Evolutionary conservation across 129 eudicot genomes (phyloP).

Genomic region (Flaveria sonorensis): DNA sequence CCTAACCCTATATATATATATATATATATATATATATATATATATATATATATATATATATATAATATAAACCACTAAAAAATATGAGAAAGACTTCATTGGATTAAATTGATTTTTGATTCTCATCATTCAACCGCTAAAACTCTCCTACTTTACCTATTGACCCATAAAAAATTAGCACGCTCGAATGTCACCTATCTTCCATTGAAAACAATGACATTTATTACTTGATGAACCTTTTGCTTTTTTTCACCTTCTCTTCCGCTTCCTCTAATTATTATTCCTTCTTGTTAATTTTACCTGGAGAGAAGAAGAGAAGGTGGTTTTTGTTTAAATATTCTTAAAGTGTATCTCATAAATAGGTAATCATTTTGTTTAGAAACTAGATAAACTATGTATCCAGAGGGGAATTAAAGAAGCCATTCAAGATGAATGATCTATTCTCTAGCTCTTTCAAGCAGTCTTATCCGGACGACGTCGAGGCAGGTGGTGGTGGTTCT

Average conservation of each 20-base stretch:
- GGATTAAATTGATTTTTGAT: not conserved
- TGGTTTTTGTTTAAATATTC: conserved; percentile 8
- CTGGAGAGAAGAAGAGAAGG: conserved; percentile 62
- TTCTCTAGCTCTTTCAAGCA: conserved; percentile 73
- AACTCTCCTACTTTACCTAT: conserved; percentile 33
- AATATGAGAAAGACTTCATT: not conserved
- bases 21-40: no score
- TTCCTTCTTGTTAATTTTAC: conserved; percentile 17
- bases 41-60: no score
- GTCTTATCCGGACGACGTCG: conserved; percentile 53
- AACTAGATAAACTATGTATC: conserved; percentile 13
- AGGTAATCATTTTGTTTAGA: conserved; percentile 18
- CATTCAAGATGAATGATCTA: conserved; percentile 73
- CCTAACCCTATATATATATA: no score
- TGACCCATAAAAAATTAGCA: conserved; percentile 26
- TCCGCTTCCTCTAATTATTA: conserved; percentile 48
- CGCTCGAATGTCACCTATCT: not conserved
- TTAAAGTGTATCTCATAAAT: conserved; percentile 5
- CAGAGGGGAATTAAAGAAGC: not conserved
- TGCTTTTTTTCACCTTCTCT: conserved; percentile 52
- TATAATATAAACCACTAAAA: conserved; percentile 5
- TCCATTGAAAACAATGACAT: conserved; percentile 30
- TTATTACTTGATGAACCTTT: conserved; percentile 28
- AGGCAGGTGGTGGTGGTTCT: conserved; percentile 40
- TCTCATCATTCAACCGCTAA: conserved; percentile 9